Evolutionary conservation across 2,329 filamentous ascomycete species (phyloP), one percentile per base, ranked within the genome.

Genomic region (Cladobotryum mycophilum): DNA sequence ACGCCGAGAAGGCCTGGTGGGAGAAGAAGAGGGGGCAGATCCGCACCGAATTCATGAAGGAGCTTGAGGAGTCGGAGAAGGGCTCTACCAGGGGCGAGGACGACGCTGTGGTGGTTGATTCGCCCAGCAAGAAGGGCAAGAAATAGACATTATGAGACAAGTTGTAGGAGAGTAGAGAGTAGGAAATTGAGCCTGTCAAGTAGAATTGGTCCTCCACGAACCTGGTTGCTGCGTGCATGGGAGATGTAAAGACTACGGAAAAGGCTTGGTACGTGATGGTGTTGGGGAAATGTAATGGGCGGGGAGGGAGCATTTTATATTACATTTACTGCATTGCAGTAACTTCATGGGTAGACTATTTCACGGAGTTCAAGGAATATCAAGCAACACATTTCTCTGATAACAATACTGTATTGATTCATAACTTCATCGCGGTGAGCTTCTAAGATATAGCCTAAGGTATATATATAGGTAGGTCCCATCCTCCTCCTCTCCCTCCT

Each of bases 1-100:
- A 80, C 9, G 74, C 82, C 38, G 93, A 97, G 72, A 88, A 87
- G 72, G 79, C 85, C 63, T 96, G 90, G 89, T 99, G 93, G 93
- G 88, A 89, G 66, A 88, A 88, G 75, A 87, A 86, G 65, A 81
- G 84, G 60, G 78, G 81, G 42, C 78, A 78, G 55, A 90, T 95
- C 58, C 79, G 86, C 67, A 76, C 80, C 48, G 85, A 84, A 13
- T 90, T 93, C 61, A 85, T 95, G 80, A 89, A 87, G 70, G 90
- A 96, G 73, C 75, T 96, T 44, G 86, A 91, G 49, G 79, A 79
- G 22, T 81, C 78, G 55, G 76, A 79, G 54, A 71, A 75, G 58
- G 68, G 64, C 42, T 68, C 72, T 13, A 67, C 66, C 54, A 67
- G 61, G 57, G 66, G 59, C 18, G 67, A 69, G 52, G 69, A 71